phyloP scores from a whole-genome alignment of 148 eudicot genomes.

The Rhododendron molle region DNA sequence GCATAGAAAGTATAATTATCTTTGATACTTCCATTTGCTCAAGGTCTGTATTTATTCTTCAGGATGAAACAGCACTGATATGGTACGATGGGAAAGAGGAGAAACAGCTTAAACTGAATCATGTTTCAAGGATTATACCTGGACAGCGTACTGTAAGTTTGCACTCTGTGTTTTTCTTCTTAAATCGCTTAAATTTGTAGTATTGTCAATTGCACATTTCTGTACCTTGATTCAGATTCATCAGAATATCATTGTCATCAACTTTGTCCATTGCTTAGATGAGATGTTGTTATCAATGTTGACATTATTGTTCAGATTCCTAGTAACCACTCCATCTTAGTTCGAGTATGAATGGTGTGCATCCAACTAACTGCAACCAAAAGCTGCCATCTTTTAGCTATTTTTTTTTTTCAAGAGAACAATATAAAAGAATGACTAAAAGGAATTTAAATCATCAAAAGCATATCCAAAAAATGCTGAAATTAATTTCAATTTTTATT shows the following conservation, averaged over 20 bases:
- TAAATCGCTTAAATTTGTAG: neutral
- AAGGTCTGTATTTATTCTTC: conserved; percentile 20
- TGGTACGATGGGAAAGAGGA: conserved; percentile 71
- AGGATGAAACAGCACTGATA: conserved; percentile 67
- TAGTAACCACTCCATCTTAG: neutral
- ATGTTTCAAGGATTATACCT: conserved; percentile 66
- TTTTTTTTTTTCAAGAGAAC: neutral
- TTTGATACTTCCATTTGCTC: neutral
- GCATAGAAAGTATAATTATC: neutral
- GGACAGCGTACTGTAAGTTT: conserved; percentile 78
- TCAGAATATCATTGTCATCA: neutral
- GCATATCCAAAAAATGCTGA: neutral
- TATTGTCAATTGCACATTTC: neutral
- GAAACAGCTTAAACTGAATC: conserved; percentile 58
- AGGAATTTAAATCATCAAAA: neutral
- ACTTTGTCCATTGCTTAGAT: neutral
- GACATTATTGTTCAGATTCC: neutral
- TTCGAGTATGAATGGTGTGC: neutral
- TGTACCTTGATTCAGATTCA: neutral
- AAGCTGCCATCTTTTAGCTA: neutral
- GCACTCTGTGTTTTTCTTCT: neutral
- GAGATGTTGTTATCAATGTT: neutral
- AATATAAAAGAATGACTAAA: neutral
- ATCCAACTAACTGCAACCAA: neutral
- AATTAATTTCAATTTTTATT: neutral